phyloP scores from a whole-genome alignment of 768 basidiomycete species.

The Glaciozyma antarctica region DNA sequence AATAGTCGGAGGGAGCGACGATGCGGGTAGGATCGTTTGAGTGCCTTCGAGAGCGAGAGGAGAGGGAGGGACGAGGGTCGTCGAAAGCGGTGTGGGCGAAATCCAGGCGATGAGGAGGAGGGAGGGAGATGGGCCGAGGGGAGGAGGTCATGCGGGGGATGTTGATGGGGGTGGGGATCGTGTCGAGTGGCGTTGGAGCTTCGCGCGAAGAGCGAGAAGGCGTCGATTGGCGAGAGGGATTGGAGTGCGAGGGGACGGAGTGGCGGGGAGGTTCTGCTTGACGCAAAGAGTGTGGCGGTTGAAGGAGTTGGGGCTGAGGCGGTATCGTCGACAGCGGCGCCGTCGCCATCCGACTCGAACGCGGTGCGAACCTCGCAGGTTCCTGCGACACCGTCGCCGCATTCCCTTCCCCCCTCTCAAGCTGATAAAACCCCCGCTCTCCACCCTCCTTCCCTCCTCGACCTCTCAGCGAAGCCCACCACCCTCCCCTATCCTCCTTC shows the following conservation, averaged over 20 bases:
- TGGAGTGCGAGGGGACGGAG: too few species aligned
- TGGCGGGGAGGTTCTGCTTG: too few species aligned
- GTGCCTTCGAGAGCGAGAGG: neutral
- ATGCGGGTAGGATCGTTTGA: too few species aligned
- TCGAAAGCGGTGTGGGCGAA: neutral
- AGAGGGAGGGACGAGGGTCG: neutral
- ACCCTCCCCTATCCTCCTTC: too few species aligned
- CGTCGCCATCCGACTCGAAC: too few species aligned
- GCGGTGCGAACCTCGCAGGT: neutral
- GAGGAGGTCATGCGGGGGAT: neutral
- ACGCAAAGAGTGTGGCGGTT: too few species aligned
- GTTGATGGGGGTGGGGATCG: neutral
- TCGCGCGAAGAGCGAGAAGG: neutral
- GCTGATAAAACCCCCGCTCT: too few species aligned
- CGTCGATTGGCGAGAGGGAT: too few species aligned
- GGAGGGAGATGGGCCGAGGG: neutral
- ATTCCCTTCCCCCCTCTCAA: neutral
- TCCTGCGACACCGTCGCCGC: neutral
- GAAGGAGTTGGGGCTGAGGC: too few species aligned
- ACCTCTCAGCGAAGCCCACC: neutral
- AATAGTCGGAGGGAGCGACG: neutral
- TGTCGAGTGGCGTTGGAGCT: neutral
- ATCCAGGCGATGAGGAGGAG: constrained; percentile 4
- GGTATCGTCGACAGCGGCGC: too few species aligned
- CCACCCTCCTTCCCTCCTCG: neutral